phyloP scores from a whole-genome alignment of 1,139 yeast species.

The Oligophagozyma castellii region DNA sequence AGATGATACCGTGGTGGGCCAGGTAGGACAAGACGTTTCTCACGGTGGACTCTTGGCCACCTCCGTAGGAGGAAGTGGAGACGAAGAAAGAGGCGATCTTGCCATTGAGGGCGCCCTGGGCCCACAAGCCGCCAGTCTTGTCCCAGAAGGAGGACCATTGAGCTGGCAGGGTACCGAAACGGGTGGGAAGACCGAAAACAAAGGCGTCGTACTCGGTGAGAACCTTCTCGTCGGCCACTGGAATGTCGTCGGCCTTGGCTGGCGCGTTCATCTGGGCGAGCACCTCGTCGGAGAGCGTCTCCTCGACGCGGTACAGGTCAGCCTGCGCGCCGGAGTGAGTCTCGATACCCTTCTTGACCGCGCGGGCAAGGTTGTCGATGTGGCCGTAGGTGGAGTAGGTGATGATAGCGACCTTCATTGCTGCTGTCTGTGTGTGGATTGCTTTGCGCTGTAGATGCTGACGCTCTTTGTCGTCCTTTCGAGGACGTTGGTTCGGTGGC shows the following conservation, averaged over 20 bases:
- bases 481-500: no score
- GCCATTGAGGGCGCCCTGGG: constrained; percentile 39
- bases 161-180: constrained; percentile 49
- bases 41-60: constrained; percentile 50
- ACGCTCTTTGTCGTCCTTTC: no score
- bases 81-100: constrained; percentile 46
- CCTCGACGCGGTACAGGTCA: constrained; percentile 46
- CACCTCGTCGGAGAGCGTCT: constrained; percentile 48
- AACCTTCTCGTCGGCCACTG: constrained; percentile 36
- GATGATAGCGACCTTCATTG: constrained; percentile 45
- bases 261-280: constrained; percentile 54
- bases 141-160: constrained; percentile 57
- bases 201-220: constrained; percentile 43
- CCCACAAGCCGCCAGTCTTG: constrained; percentile 49
- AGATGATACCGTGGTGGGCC: constrained; percentile 50
- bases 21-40: constrained; percentile 37
- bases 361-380: constrained; percentile 38
- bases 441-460: no score
- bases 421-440: no score
- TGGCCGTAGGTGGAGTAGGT: constrained; percentile 56
- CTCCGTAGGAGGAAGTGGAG: constrained; percentile 47
- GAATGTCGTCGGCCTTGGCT: constrained; percentile 36
- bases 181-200: constrained; percentile 51
- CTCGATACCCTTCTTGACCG: constrained; percentile 42
- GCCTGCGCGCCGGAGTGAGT: constrained; percentile 51